phyloP scores from a whole-genome alignment of 768 basidiomycete genomes.

The Hydnum rufescens region DNA sequence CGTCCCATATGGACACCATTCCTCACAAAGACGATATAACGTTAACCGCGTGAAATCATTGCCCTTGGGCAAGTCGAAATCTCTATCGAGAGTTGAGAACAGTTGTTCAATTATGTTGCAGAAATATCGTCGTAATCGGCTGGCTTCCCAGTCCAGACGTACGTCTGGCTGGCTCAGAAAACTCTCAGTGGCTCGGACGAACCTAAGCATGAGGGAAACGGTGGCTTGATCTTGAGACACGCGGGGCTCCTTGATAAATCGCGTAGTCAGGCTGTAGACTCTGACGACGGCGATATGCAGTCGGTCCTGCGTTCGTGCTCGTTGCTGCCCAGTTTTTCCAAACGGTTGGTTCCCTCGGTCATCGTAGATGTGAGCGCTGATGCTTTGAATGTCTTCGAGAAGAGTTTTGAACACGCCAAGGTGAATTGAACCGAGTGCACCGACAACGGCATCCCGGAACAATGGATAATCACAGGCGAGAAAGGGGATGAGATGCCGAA shows the following conservation, averaged over 20 bases:
- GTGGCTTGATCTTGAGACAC: conserved; percentile 51
- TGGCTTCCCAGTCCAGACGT: conserved; percentile 55
- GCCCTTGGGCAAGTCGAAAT: not conserved
- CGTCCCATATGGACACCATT: conserved; percentile 79
- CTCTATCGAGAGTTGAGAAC: conserved; percentile 40
- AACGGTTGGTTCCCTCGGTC: conserved; percentile 33
- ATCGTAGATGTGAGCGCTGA: conserved; percentile 73
- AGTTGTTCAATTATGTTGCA: conserved; percentile 76
- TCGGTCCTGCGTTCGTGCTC: conserved; percentile 53
- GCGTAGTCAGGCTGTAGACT: conserved; percentile 73
- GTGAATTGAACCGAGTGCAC: conserved; percentile 78
- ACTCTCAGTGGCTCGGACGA: conserved; percentile 61
- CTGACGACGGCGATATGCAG: conserved; percentile 73
- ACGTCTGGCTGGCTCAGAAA: conserved; percentile 56
- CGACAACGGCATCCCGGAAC: conserved; percentile 71
- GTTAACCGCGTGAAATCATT: not conserved
- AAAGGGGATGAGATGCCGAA: conserved; percentile 71
- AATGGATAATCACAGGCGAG: conserved; percentile 67
- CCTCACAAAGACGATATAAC: conserved; percentile 70
- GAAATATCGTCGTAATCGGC: conserved; percentile 73
- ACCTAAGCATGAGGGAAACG: conserved; percentile 63
- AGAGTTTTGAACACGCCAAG: conserved; percentile 56
- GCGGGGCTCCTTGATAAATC: conserved; percentile 48
- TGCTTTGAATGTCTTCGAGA: conserved; percentile 62
- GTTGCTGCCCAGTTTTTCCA: conserved; percentile 27